A percentile compares a stretch with the other conserved stretches of the same genome.
phyloP scores from a whole-genome alignment of 108 stramenopile genomes.

The Pseudonitzschia delicatissima region DNA sequence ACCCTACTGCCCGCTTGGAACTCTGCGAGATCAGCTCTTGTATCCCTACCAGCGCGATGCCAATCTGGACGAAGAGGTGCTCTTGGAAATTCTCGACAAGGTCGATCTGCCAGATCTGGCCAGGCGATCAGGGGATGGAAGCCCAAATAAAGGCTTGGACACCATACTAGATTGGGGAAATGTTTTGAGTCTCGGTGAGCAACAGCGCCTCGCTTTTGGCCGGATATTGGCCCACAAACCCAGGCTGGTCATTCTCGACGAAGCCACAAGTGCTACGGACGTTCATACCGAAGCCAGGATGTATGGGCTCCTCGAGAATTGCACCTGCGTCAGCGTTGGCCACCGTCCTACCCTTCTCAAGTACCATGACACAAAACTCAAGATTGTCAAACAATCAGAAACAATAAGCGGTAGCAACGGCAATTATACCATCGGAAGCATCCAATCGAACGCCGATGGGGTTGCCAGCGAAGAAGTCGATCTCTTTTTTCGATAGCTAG shows the following conservation, averaged over 20 bases:
- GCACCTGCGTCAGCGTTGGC: conserved; percentile 75
- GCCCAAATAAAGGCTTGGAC: conserved; percentile 71
- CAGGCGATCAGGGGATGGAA: conserved; percentile 70
- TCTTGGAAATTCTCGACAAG: conserved; percentile 62
- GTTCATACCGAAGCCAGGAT: conserved; percentile 58
- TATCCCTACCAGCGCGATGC: conserved; percentile 40
- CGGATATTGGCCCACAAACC: conserved; percentile 86
- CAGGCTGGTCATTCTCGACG: conserved; percentile 86
- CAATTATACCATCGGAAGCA: not conserved
- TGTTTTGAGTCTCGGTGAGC: conserved; percentile 90
- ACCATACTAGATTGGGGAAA: conserved; percentile 87
- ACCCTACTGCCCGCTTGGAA: conserved; percentile 81
- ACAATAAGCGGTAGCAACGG: not conserved
- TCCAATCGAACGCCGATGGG: not conserved
- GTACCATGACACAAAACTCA: conserved; percentile 34
- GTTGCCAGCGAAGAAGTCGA: conserved; percentile 10
- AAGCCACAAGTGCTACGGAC: conserved; percentile 88
- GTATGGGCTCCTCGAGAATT: conserved; percentile 53
- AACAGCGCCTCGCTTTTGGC: conserved; percentile 94
- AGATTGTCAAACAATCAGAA: not conserved
- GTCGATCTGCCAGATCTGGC: conserved; percentile 76
- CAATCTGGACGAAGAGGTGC: conserved; percentile 31
- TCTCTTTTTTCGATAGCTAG: conserved; percentile 8
- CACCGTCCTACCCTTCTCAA: conserved; percentile 74
- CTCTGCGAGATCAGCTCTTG: conserved; percentile 72